Conservation (phyloP, 352 stramenopile genomes). For the Pythium vanterpoolii region DNA sequence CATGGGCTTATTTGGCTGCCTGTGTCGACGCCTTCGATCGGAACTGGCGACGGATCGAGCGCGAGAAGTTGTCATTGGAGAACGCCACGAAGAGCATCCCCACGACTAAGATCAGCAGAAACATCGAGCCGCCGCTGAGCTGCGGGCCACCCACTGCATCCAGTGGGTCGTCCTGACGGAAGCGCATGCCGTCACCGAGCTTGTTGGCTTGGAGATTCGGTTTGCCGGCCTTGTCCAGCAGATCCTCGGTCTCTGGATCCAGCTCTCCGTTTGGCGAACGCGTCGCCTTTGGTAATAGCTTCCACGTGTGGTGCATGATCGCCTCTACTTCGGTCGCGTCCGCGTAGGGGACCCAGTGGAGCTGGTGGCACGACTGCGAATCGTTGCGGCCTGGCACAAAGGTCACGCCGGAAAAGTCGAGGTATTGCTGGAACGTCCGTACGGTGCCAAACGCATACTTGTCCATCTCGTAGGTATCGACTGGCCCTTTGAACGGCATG, state of each 20-base stretch:
- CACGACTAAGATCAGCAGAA: conserved; percentile 55
- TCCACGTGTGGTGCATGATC: conserved; percentile 27
- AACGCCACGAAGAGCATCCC: conserved; percentile 55
- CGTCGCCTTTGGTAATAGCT: conserved; percentile 13
- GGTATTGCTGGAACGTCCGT: conserved; percentile 32
- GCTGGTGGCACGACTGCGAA: conserved; percentile 31
- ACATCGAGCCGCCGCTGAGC: conserved; percentile 31
- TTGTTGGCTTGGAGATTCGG: conserved; percentile 24
- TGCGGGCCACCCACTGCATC: conserved; percentile 23
- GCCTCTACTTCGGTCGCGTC: conserved; percentile 28
- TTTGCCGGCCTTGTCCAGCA: conserved; percentile 21
- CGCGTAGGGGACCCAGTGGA: conserved; percentile 42
- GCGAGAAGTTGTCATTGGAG: conserved; percentile 67
- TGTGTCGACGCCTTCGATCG: conserved; percentile 33
- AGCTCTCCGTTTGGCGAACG: neutral
- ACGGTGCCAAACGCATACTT: conserved; percentile 32
- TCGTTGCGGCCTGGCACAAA: conserved; percentile 27
- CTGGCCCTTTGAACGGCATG: conserved; percentile 29
- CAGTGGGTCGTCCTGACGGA: conserved; percentile 45
- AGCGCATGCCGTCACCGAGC: conserved; percentile 20
- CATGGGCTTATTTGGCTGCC: conserved; percentile 23
- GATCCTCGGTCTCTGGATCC: conserved; percentile 9
- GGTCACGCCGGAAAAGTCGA: conserved; percentile 37
- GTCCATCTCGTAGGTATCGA: conserved; percentile 37
- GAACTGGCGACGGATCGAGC: conserved; percentile 46